Evolutionary conservation across 495 filamentous ascomycete genomes (phyloP).

Genomic region (Penicillium malachiteum): DNA sequence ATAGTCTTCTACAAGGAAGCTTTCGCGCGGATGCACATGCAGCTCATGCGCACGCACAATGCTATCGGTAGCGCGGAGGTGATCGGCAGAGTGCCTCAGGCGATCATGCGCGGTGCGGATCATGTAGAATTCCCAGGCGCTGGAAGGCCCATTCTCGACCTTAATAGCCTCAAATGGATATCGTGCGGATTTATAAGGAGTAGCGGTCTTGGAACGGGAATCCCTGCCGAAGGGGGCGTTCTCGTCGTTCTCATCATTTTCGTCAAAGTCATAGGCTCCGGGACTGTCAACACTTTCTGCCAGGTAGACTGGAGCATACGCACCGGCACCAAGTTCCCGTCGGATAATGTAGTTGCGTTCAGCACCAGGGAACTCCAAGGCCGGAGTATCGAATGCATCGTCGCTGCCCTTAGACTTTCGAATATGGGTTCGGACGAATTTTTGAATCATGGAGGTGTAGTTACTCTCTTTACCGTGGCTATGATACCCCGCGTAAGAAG

Average conservation of each 20-base stretch:
- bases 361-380: slow-evolving; percentile 63
- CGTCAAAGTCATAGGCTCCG: slow-evolving; percentile 38
- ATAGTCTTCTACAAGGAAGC: slow-evolving; percentile 83
- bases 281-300: slow-evolving; percentile 66
- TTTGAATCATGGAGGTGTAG: slow-evolving; percentile 71
- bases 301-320: slow-evolving; percentile 92
- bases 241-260: slow-evolving; percentile 43
- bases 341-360: slow-evolving; percentile 68
- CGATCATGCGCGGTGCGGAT: slow-evolving; percentile 78
- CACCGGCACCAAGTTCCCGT: slow-evolving; percentile 87
- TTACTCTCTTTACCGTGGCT: slow-evolving; percentile 61
- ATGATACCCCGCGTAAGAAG: slow-evolving; percentile 73
- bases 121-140: slow-evolving; percentile 95
- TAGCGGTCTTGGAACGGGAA: slow-evolving; percentile 14
- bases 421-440: slow-evolving; percentile 65
- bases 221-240: slow-evolving; percentile 21
- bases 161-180: slow-evolving; percentile 79
- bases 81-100: slow-evolving; percentile 47
- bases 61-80: slow-evolving; percentile 65
- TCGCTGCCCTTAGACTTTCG: slow-evolving; percentile 59
- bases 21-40: slow-evolving; percentile 83
- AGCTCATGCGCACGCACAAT: slow-evolving; percentile 81
- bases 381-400: slow-evolving; percentile 59
- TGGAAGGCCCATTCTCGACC: slow-evolving; percentile 79
- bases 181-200: slow-evolving; percentile 35